These are phyloP conservation scores for Chlorella ohadii DNA, from an alignment of 139 green algal genomes.

Conservation along the genomic window DNA sequence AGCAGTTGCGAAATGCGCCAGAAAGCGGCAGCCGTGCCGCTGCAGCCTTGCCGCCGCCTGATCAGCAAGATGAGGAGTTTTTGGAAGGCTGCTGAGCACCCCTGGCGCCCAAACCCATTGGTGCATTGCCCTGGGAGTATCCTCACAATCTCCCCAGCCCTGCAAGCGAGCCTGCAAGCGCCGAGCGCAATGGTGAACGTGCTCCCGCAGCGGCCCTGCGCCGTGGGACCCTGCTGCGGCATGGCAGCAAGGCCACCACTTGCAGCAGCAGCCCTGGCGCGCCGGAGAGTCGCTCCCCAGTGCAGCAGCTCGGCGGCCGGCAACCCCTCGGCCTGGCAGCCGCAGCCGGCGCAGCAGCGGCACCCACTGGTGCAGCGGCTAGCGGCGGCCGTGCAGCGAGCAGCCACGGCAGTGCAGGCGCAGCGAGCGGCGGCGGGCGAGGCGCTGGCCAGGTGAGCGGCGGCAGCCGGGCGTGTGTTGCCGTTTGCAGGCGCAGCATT, in stretches of 20 bases:
- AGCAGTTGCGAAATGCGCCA: neutral
- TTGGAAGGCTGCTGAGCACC: too few relatives aligned
- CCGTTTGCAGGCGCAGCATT: too few relatives aligned
- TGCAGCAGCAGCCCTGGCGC: neutral
- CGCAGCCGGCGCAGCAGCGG: neutral
- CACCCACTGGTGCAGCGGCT: slow-evolving; percentile 5
- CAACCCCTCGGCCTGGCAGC: neutral
- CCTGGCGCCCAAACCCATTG: too few relatives aligned
- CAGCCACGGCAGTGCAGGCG: neutral
- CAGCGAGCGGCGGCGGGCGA: neutral
- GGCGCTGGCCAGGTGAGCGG: slow-evolving; percentile 13
- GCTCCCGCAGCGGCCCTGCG: slow-evolving; percentile 3
- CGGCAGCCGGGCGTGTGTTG: too few relatives aligned
- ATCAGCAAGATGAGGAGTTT: too few relatives aligned
- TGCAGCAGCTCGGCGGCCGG: neutral
- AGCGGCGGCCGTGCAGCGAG: slow-evolving; percentile 1
- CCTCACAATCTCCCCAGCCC: too few relatives aligned
- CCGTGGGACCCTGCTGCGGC: neutral
- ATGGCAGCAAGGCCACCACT: neutral
- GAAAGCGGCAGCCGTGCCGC: too few relatives aligned
- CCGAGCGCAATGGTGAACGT: neutral
- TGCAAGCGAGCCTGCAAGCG: neutral
- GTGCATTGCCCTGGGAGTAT: too few relatives aligned
- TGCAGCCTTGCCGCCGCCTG: too few relatives aligned
- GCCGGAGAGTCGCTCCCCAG: neutral